These are phyloP conservation scores for Penicillium sp. DNA, from an alignment of 2,329 filamentous ascomycete species.

Conservation along the genomic window DNA sequence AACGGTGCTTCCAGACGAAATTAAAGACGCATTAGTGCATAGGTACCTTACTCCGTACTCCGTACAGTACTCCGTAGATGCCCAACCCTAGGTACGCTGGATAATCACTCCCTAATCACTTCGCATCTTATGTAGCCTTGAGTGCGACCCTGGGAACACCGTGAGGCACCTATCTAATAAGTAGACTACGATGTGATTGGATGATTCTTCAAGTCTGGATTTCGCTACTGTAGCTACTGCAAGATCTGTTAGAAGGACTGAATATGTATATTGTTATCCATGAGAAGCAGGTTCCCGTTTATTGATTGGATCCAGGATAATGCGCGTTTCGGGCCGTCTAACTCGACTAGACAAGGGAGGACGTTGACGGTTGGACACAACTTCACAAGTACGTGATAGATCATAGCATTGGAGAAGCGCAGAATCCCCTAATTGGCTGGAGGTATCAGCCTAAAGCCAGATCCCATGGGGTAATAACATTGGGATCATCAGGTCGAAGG, in stretches of 20 bases:
- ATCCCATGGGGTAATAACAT: constrained; percentile 12
- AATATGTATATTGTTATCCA: too few relatives aligned
- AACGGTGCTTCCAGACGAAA: background rate
- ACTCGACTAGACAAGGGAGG: background rate
- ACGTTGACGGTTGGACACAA: background rate
- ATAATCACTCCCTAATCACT: too few relatives aligned
- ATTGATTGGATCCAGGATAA: background rate
- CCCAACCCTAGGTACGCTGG: too few relatives aligned
- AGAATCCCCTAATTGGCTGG: background rate
- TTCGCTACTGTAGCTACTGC: background rate
- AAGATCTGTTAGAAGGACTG: too few relatives aligned
- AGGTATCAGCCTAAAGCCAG: background rate
- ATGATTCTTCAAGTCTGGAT: background rate
- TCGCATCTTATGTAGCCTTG: too few relatives aligned
- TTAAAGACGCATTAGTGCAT: too few relatives aligned
- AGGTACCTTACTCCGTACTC: too few relatives aligned
- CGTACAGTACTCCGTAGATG: too few relatives aligned
- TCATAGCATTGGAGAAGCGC: background rate
- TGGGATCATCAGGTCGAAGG: constrained; percentile 17
- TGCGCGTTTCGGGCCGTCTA: background rate
- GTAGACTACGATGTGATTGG: too few relatives aligned
- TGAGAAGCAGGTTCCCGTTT: background rate
- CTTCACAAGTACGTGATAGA: background rate
- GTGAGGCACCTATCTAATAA: too few relatives aligned
- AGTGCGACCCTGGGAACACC: too few relatives aligned